Conservation (phyloP, 2,329 filamentous ascomycete species). For the Epichloe elymi region DNA sequence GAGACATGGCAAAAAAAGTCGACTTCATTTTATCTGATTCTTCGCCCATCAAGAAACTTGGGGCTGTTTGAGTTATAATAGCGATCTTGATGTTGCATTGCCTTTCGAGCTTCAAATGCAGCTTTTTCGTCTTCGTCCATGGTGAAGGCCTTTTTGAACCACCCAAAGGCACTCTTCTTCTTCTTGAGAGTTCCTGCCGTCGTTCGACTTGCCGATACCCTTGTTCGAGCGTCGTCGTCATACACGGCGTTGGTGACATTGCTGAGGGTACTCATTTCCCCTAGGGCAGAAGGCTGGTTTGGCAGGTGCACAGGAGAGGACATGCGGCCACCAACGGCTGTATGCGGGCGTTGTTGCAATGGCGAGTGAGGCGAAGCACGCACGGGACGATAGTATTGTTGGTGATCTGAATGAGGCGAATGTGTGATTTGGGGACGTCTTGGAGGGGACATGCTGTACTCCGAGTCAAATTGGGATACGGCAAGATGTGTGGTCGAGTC, state of each 20-base stretch:
- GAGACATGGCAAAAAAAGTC: too few relatives aligned
- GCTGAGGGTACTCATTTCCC: slow-evolving; percentile 43
- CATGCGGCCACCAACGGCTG: slow-evolving; percentile 25
- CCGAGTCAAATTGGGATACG: slow-evolving; percentile 21
- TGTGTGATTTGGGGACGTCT: slow-evolving; percentile 13
- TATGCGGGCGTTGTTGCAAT: slow-evolving; percentile 46
- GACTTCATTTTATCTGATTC: slow-evolving; percentile 20
- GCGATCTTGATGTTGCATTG: slow-evolving; percentile 28
- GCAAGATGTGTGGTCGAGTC: slow-evolving; percentile 24
- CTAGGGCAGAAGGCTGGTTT: slow-evolving; percentile 39
- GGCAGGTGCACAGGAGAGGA: slow-evolving; percentile 27
- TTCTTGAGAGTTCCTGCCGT: slow-evolving; percentile 41
- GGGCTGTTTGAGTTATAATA: slow-evolving; percentile 39
- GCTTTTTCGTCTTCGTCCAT: slow-evolving; percentile 50
- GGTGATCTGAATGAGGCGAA: slow-evolving; percentile 23
- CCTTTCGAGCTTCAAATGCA: slow-evolving; percentile 43
- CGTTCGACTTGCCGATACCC: slow-evolving; percentile 15
- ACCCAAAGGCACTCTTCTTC: slow-evolving; percentile 54
- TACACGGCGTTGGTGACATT: slow-evolving; percentile 36
- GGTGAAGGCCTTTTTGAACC: slow-evolving; percentile 57
- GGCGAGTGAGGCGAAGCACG: slow-evolving; percentile 51
- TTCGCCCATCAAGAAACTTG: slow-evolving; percentile 42
- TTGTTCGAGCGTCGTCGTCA: slow-evolving; percentile 20
- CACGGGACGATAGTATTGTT: slow-evolving; percentile 48
- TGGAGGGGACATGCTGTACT: slow-evolving; percentile 16